These are phyloP conservation scores for Tricholoma flavovirens DNA, from an alignment of 768 basidiomycete genomes.

Conservation along the genomic window DNA sequence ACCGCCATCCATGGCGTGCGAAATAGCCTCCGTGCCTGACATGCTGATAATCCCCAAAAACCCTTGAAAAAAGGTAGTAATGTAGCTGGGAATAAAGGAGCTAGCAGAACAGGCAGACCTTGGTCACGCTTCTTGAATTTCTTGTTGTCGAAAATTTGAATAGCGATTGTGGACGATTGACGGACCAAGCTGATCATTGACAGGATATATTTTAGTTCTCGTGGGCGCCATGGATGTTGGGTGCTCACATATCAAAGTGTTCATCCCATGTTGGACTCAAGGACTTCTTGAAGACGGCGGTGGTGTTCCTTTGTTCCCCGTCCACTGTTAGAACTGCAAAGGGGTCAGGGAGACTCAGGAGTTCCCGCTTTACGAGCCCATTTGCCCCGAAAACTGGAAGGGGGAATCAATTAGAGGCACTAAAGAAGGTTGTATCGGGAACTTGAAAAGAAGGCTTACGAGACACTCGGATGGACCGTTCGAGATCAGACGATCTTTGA, in stretches of 20 bases:
- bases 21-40: slow-evolving; percentile 47
- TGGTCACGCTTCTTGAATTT: slow-evolving; percentile 88
- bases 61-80: slow-evolving; percentile 27
- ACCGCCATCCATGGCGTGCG: slow-evolving; percentile 42
- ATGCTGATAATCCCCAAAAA: slow-evolving; percentile 58
- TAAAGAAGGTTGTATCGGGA: not conserved
- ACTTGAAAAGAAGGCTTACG: slow-evolving; percentile 27
- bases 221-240: slow-evolving; percentile 10
- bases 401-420: not conserved
- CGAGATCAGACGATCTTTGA: slow-evolving; percentile 41
- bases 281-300: slow-evolving; percentile 61
- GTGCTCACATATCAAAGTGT: slow-evolving; percentile 73
- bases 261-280: slow-evolving; percentile 80
- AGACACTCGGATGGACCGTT: slow-evolving; percentile 44
- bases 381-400: slow-evolving; percentile 70
- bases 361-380: slow-evolving; percentile 68
- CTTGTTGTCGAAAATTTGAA: slow-evolving; percentile 88
- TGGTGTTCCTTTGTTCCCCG: slow-evolving; percentile 76
- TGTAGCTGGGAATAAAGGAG: slow-evolving; percentile 34
- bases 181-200: slow-evolving; percentile 51
- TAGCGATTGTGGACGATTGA: slow-evolving; percentile 67
- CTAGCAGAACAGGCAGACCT: slow-evolving; percentile 37
- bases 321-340: slow-evolving; percentile 87
- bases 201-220: slow-evolving; percentile 6
- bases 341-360: slow-evolving; percentile 80